These are phyloP conservation scores for Massariosphaeria phaeospora DNA, from an alignment of 495 filamentous ascomycete genomes.

Conservation along the genomic window DNA sequence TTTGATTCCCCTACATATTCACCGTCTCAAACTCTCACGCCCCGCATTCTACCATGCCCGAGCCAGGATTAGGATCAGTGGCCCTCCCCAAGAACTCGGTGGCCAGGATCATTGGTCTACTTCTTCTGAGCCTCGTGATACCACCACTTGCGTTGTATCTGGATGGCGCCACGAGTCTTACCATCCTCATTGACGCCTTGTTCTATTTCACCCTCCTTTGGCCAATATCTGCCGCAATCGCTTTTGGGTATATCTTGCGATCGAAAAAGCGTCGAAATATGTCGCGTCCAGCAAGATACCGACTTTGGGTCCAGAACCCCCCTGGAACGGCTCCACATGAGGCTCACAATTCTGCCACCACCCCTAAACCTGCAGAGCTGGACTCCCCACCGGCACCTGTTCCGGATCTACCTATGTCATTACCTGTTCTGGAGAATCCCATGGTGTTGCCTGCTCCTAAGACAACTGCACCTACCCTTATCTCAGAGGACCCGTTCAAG, in stretches of 20 bases:
- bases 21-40: no score
- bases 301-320: conserved; percentile 1
- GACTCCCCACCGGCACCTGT: no score
- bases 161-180: background rate
- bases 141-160: conserved; percentile 14
- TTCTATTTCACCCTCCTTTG: background rate
- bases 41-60: background rate
- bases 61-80: no score
- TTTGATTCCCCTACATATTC: no score
- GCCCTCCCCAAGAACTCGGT: conserved; percentile 1
- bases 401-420: no score
- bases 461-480: background rate
- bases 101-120: background rate
- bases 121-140: conserved; percentile 1
- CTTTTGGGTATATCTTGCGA: conserved; percentile 10
- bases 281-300: background rate
- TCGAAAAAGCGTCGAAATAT: background rate
- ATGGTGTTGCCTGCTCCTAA: background rate
- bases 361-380: background rate
- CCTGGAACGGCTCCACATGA: background rate
- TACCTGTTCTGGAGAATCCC: no score
- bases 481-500: conserved; percentile 5
- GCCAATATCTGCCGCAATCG: background rate
- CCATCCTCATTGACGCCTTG: conserved; percentile 1
- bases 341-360: background rate